Percentiles rank a stretch among this genome's conserved stretches.
Evolutionary conservation across 2,329 filamentous ascomycete species (phyloP).

Genomic region (Cercospora zeina): DNA sequence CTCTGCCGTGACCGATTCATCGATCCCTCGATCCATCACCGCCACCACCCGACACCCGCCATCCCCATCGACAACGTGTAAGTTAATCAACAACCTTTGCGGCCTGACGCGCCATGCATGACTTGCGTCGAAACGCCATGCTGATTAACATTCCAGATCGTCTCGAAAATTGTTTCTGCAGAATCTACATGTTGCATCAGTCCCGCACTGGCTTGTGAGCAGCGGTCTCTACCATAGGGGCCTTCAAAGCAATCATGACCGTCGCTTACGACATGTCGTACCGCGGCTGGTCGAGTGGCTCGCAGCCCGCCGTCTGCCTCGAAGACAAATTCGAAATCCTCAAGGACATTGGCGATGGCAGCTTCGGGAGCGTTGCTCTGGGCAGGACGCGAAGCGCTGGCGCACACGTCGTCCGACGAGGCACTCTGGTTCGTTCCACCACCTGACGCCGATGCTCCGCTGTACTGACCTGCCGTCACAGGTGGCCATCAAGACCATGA

Average conservation of each 20-base stretch:
- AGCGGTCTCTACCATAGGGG: slow-evolving; percentile 30
- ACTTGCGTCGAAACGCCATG: background rate
- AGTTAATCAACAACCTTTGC: slow-evolving; percentile 10
- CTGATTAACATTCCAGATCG: slow-evolving; percentile 8
- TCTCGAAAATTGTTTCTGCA: slow-evolving; percentile 1
- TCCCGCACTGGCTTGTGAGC: slow-evolving; percentile 23
- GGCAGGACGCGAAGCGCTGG: slow-evolving; percentile 90
- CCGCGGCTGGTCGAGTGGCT: slow-evolving; percentile 59
- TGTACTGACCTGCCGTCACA: slow-evolving; percentile 44
- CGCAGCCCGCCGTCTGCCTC: slow-evolving; percentile 59
- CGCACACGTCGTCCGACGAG: slow-evolving; percentile 80
- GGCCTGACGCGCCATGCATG: background rate
- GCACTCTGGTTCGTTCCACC: slow-evolving; percentile 71
- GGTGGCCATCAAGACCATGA: slow-evolving; percentile 99
- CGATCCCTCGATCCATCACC: slow-evolving; percentile 17
- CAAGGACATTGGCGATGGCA: slow-evolving; percentile 98
- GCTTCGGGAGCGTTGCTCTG: slow-evolving; percentile 92
- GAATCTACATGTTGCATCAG: slow-evolving; percentile 35
- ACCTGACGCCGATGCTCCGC: background rate
- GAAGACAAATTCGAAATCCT: slow-evolving; percentile 96
- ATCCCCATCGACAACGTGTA: slow-evolving; percentile 10
- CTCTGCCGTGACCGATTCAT: slow-evolving; percentile 25
- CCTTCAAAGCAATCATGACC: slow-evolving; percentile 62
- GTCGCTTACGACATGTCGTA: slow-evolving; percentile 66
- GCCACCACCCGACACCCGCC: slow-evolving; percentile 7